Base-by-base conservation (phyloP, 2,329 filamentous ascomycete species). In the Pezicula carpinea region DNA sequence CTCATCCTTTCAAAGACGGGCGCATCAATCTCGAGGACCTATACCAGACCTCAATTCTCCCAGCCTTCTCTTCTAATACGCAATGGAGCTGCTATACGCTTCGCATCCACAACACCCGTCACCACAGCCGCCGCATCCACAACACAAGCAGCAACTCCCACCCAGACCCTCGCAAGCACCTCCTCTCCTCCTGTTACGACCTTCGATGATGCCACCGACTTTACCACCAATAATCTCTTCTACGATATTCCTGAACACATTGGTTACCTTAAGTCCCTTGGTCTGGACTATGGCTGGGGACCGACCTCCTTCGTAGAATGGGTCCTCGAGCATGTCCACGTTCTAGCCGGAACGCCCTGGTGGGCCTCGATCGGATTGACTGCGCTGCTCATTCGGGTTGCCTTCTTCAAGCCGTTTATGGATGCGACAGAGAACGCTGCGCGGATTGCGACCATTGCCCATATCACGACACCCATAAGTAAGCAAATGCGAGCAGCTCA, bases 251-350 rank as follows among this genome's bases (percentile, higher is more conserved):
- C 61, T 8, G 86, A 92, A 60, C 74, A 81, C 43, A 79, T 95
- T 49, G 93, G 93, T 52, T 96, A 91, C 61, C 73, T 99, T 49
- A 80, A 87, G 57, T 76, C 81, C 6, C 73, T 97, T 10, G 93
- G 93, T 3, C 72, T 99, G 18, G 88, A 97, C 59, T 97, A 85
- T 60, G 90, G 92, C 62, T 91, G 74, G 72, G 92, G 92, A 14
- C 80, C 87, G 5, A 88, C 90, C 0, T 70, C 83, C 4, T 55
- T 80, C 14, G 82, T 93, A 66, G 77, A 96, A 69, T 91, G 77
- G 75, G 18, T 80, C 3, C 69, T 97, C 10, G 93, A 99, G 72
- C 82, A 92, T 63, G 64, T 95, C 34, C 89, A 99, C 68, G 73
- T 96, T 51, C 84, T 77, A 57, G 48, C 66, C 2, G 89, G 85